phyloP scores from a whole-genome alignment of 805 yeast species.

The Saccharomycopsis sp. region DNA sequence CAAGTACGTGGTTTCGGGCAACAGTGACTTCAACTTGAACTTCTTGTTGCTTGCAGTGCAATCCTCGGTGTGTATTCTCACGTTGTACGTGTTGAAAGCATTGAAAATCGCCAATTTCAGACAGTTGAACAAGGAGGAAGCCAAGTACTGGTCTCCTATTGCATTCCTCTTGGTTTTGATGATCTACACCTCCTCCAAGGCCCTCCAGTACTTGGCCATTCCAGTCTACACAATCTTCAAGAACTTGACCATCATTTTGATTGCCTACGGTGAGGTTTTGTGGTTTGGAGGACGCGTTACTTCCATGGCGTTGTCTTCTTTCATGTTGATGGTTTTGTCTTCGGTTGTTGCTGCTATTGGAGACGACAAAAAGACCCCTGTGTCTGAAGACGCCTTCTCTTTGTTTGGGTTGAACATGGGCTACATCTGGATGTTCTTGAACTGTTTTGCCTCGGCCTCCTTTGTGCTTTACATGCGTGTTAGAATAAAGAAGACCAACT shows the following conservation, averaged over 20 bases:
- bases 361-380: constrained; percentile 38
- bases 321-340: constrained; percentile 86
- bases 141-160: constrained; percentile 93
- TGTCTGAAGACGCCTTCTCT: constrained; percentile 24
- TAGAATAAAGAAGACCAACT: constrained; percentile 93
- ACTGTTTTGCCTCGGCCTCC: constrained; percentile 91
- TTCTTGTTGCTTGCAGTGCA: constrained; percentile 87
- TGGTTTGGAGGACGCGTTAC: constrained; percentile 96
- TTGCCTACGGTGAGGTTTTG: constrained; percentile 96
- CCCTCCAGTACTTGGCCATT: constrained; percentile 81
- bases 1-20: constrained; percentile 83
- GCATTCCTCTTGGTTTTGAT: constrained; percentile 81
- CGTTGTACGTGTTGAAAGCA: constrained; percentile 65
- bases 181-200: constrained; percentile 96
- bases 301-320: constrained; percentile 82
- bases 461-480: constrained; percentile 94
- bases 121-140: constrained; percentile 77
- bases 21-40: constrained; percentile 69
- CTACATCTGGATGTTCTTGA: constrained; percentile 93
- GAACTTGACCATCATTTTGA: constrained; percentile 91
- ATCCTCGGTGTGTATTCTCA: constrained; percentile 71
- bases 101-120: constrained; percentile 80
- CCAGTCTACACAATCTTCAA: constrained; percentile 98
- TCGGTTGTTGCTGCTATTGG: constrained; percentile 96
- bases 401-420: constrained; percentile 53